Conservation (phyloP, 257 asterid species). For the Cordia subcordata region DNA sequence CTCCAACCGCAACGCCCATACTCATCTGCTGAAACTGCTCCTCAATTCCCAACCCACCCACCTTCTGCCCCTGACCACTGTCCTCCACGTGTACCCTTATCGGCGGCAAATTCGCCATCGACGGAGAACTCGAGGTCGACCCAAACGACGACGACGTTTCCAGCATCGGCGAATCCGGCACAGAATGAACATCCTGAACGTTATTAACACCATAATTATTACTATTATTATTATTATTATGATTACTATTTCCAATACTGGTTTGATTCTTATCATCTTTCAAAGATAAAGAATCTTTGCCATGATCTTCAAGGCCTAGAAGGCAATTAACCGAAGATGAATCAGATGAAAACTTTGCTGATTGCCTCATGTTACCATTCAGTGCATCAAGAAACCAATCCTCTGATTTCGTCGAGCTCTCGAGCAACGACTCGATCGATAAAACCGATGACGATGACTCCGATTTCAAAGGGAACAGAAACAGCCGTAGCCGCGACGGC, state of each 20-base stretch:
- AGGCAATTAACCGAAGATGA: conserved; percentile 65
- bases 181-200: conserved; percentile 59
- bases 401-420: conserved; percentile 55
- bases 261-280: conserved; percentile 27
- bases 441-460: conserved; percentile 15
- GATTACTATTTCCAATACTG: conserved; percentile 26
- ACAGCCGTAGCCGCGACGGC: conserved; percentile 56
- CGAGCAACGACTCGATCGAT: conserved; percentile 30
- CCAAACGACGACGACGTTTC: conserved; percentile 84
- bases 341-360: not conserved
- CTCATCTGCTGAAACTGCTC: conserved; percentile 70
- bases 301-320: conserved; percentile 64
- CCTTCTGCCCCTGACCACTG: conserved; percentile 29
- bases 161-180: conserved; percentile 80
- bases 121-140: conserved; percentile 72
- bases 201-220: conserved; percentile 6
- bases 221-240: conserved; percentile 8
- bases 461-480: conserved; percentile 22
- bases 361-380: conserved; percentile 32
- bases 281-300: conserved; percentile 18
- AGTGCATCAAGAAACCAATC: conserved; percentile 88
- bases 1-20: conserved; percentile 33
- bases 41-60: conserved; percentile 50
- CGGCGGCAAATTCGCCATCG: conserved; percentile 69
- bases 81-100: conserved; percentile 75